Conservation (phyloP, 148 eudicot genomes). For the Bassia scoparia region DNA sequence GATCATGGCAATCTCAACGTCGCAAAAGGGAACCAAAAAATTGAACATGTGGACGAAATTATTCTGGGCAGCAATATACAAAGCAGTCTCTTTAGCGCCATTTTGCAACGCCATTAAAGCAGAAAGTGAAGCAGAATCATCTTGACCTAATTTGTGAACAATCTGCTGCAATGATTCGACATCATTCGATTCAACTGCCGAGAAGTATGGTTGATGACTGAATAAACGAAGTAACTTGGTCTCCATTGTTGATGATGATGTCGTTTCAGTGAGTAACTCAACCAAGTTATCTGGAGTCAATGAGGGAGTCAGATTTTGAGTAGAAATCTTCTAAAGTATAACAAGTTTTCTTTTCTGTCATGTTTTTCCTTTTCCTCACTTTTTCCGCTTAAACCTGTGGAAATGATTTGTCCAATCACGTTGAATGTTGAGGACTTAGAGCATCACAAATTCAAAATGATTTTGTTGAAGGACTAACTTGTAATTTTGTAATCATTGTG, state of each 20-base stretch:
- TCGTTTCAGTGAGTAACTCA: not conserved
- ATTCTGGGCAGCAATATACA: conserved; percentile 60
- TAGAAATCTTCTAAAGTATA: too few species aligned
- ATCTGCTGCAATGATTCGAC: conserved; percentile 39
- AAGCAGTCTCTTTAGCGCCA: conserved; percentile 58
- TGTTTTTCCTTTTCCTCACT: too few species aligned
- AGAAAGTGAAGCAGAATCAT: conserved; percentile 33
- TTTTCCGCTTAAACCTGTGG: too few species aligned
- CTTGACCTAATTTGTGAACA: conserved; percentile 26
- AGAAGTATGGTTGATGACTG: conserved; percentile 59
- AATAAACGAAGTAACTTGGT: conserved; percentile 50
- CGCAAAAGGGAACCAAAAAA: conserved; percentile 61
- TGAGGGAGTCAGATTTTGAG: not conserved
- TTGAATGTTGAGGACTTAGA: too few species aligned
- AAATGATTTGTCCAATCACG: too few species aligned
- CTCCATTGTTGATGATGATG: conserved; percentile 29
- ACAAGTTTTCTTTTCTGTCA: too few species aligned
- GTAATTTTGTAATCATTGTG: too few species aligned
- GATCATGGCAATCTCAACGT: conserved; percentile 35
- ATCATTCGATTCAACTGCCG: conserved; percentile 57
- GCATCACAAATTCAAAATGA: too few species aligned
- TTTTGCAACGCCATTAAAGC: conserved; percentile 56
- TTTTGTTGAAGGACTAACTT: too few species aligned
- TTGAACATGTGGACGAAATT: conserved; percentile 39
- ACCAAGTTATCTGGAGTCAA: not conserved